phyloP scores from a whole-genome alignment of 1,284 basidiomycete species.

The Sporisorium reilianum region DNA sequence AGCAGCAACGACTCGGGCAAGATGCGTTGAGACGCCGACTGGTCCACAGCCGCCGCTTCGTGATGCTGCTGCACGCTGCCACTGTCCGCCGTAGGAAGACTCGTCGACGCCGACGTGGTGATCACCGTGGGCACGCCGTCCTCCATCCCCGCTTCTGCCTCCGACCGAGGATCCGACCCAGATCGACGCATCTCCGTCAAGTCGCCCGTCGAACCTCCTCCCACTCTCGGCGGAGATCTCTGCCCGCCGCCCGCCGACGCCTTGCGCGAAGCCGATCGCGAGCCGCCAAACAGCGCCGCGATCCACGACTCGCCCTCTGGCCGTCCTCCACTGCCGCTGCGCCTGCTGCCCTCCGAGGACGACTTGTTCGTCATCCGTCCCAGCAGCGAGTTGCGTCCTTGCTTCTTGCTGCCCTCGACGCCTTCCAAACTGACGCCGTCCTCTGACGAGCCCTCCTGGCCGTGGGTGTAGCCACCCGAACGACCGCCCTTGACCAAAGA shows the following conservation, averaged over 20 bases:
- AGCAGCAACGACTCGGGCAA: constrained; percentile 14
- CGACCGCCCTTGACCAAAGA: constrained; percentile 22
- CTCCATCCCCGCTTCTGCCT: constrained; percentile 6
- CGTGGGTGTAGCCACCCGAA: constrained; percentile 30
- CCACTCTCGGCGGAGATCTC: constrained; percentile 11
- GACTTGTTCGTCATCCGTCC: constrained; percentile 22
- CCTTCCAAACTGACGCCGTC: constrained; percentile 30
- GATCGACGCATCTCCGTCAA: constrained; percentile 12
- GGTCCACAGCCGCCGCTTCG: background rate
- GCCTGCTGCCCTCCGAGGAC: constrained; percentile 18
- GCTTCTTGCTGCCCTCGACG: constrained; percentile 19
- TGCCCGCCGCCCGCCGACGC: background rate
- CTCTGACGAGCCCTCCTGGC: constrained; percentile 29
- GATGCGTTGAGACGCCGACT: background rate
- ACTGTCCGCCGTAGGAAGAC: constrained; percentile 22
- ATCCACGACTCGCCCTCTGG: constrained; percentile 35
- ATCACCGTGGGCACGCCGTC: constrained; percentile 18
- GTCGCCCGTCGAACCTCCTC: background rate
- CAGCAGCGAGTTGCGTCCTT: constrained; percentile 22
- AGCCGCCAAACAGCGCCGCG: constrained; percentile 21
- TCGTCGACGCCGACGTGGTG: constrained; percentile 28
- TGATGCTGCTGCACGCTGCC: constrained; percentile 17
- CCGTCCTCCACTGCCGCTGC: constrained; percentile 23
- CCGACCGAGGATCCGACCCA: constrained; percentile 5
- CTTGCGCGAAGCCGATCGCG: constrained; percentile 9